These are phyloP conservation scores for Xylaria sp. DNA, from an alignment of 2,329 filamentous ascomycete genomes.

Conservation along the genomic window DNA sequence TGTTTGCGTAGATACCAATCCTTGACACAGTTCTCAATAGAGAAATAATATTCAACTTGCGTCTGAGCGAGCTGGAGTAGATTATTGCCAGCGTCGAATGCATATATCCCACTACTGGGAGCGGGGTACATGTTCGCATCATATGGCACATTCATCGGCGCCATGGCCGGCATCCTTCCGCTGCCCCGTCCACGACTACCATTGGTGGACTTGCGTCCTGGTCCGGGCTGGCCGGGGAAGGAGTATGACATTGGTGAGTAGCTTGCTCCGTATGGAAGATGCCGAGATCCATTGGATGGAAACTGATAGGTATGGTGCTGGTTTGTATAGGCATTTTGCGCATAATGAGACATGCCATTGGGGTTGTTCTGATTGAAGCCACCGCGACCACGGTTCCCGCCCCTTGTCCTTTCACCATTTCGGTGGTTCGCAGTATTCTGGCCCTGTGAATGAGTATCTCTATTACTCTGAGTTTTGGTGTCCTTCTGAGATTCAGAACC, in stretches of 20 bases:
- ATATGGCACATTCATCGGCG: constrained; percentile 64
- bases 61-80: constrained; percentile 52
- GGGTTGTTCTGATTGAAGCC: constrained; percentile 45
- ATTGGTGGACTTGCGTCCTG: constrained; percentile 41
- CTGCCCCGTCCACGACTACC: constrained; percentile 41
- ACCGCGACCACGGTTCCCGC: constrained; percentile 58
- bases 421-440: constrained; percentile 44
- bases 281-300: constrained; percentile 33
- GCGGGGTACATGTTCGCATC: constrained; percentile 64
- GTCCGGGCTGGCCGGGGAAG: constrained; percentile 41
- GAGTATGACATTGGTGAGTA: constrained; percentile 44
- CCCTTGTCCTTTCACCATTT: constrained; percentile 56
- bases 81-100: constrained; percentile 59
- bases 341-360: constrained; percentile 45
- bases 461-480: constrained; percentile 34
- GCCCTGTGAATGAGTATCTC: constrained; percentile 40
- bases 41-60: constrained; percentile 93
- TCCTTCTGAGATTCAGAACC: constrained; percentile 41
- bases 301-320: constrained; percentile 39
- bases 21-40: constrained; percentile 93
- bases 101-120: constrained; percentile 59
- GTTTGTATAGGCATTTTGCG: constrained; percentile 39
- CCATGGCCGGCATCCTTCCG: constrained; percentile 47
- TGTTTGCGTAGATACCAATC: constrained; percentile 87
- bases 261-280: constrained; percentile 37